Evolutionary conservation across 2,329 filamentous ascomycete genomes (phyloP).

Genomic region (Ophiostoma perfectum): DNA sequence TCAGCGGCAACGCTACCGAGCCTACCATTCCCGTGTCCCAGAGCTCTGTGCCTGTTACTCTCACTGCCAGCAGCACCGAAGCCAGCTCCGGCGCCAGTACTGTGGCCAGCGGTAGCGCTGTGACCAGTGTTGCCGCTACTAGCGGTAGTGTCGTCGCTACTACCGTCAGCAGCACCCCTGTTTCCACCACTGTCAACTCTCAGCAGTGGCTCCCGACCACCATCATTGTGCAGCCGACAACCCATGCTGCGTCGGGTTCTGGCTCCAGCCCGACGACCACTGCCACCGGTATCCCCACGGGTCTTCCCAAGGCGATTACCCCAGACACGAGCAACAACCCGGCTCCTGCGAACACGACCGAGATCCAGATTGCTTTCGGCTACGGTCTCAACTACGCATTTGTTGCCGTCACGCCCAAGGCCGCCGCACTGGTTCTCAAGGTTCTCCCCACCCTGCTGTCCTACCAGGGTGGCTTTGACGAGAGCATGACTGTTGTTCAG

Average conservation of each 20-base stretch:
- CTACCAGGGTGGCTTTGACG: conserved; percentile 54
- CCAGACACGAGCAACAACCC: conserved; percentile 53
- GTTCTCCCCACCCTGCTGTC: conserved; percentile 67
- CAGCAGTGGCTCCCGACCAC: conserved; percentile 52
- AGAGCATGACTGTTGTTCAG: conserved; percentile 56
- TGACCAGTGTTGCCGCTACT: background rate
- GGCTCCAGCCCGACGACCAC: conserved; percentile 40
- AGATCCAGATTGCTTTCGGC: conserved; percentile 81
- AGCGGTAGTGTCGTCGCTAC: background rate
- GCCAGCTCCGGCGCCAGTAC: background rate
- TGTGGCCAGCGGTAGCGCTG: background rate
- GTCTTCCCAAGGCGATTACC: conserved; percentile 69
- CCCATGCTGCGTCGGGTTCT: conserved; percentile 37
- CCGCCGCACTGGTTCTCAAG: conserved; percentile 78
- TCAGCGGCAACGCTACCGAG: conserved; percentile 15
- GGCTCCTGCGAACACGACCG: conserved; percentile 57
- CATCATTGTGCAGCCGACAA: conserved; percentile 51
- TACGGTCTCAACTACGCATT: conserved; percentile 78
- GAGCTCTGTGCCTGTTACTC: conserved; percentile 15
- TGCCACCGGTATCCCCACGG: conserved; percentile 54
- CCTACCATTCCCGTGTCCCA: conserved; percentile 14
- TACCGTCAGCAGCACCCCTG: background rate
- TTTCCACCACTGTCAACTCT: conserved; percentile 10
- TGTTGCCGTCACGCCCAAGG: conserved; percentile 63
- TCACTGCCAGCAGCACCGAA: conserved; percentile 15